These are phyloP conservation scores for Leccinum barrowsii DNA, from an alignment of 768 basidiomycete genomes.

Conservation along the genomic window DNA sequence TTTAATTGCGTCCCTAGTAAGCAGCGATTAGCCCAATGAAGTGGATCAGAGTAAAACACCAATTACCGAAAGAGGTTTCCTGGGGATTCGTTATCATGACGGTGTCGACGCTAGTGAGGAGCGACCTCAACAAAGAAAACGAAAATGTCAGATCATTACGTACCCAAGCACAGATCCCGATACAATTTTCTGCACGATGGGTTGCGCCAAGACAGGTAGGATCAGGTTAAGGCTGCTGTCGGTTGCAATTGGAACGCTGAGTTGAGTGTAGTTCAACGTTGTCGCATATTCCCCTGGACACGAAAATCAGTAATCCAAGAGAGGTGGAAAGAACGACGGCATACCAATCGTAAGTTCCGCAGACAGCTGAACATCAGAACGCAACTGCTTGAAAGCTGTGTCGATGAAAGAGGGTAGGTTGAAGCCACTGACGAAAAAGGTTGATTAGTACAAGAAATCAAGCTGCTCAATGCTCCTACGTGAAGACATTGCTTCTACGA, in stretches of 20 bases:
- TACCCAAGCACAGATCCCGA: conserved; percentile 54
- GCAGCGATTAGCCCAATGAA: conserved; percentile 1
- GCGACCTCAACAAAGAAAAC: neutral
- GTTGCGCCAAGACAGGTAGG: conserved; percentile 65
- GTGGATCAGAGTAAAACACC: neutral
- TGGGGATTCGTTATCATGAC: conserved; percentile 60
- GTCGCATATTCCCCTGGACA: conserved; percentile 58
- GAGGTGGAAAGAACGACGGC: neutral
- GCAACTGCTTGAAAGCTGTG: conserved; percentile 60
- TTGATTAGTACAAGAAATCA: neutral
- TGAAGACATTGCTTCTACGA: conserved; percentile 49
- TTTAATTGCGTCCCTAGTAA: conserved; percentile 46
- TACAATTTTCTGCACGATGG: conserved; percentile 73
- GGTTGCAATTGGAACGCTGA: conserved; percentile 51
- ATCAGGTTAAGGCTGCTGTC: conserved; percentile 61
- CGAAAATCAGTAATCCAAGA: conserved; percentile 3
- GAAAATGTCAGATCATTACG: neutral
- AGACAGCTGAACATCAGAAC: conserved; percentile 56
- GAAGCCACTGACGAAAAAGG: conserved; percentile 45
- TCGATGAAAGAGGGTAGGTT: conserved; percentile 60
- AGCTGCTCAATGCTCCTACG: conserved; percentile 31
- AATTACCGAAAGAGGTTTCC: conserved; percentile 53
- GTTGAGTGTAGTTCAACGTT: conserved; percentile 58
- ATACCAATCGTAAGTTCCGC: conserved; percentile 57
- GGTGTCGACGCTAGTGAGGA: conserved; percentile 45